phyloP scores from a whole-genome alignment of 2,329 filamentous ascomycete species.

The Lasiodiplodia sp. region DNA sequence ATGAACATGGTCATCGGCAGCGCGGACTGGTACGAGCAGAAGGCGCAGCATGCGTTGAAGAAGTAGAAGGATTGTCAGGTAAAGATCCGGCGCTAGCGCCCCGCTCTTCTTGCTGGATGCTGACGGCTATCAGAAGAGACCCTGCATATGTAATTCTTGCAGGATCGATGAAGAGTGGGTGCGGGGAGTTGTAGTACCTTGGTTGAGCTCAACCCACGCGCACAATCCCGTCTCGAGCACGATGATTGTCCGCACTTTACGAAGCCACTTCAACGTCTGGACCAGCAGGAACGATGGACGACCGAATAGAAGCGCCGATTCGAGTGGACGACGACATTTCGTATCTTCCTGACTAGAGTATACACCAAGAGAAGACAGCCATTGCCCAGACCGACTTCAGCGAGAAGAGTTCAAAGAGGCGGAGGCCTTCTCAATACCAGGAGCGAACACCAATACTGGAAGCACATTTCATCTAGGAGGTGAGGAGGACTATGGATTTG shows the following conservation, averaged over 20 bases:
- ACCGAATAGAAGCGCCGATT: not conserved
- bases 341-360: not conserved
- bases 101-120: not conserved
- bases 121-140: not conserved
- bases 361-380: not conserved
- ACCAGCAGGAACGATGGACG: not conserved
- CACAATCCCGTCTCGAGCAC: not conserved
- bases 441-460: not conserved
- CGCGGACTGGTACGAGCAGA: conserved; percentile 22
- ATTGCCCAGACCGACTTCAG: not conserved
- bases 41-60: conserved; percentile 13
- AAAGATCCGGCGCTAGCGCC: not conserved
- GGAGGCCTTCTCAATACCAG: not conserved
- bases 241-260: too few relatives aligned
- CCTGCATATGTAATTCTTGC: not conserved
- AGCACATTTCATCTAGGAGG: not conserved
- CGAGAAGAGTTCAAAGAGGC: not conserved
- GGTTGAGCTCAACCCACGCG: not conserved
- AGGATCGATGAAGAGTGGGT: conserved; percentile 1
- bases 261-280: not conserved
- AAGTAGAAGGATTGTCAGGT: conserved; percentile 3
- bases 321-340: not conserved
- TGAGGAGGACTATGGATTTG: not conserved
- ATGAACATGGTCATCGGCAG: conserved; percentile 27
- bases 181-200: not conserved